Evolutionary conservation across 2,329 filamentous ascomycete species (phyloP), one percentile per base, ranked within the genome.

Genomic region (Myriosclerotinia scirpicola): DNA sequence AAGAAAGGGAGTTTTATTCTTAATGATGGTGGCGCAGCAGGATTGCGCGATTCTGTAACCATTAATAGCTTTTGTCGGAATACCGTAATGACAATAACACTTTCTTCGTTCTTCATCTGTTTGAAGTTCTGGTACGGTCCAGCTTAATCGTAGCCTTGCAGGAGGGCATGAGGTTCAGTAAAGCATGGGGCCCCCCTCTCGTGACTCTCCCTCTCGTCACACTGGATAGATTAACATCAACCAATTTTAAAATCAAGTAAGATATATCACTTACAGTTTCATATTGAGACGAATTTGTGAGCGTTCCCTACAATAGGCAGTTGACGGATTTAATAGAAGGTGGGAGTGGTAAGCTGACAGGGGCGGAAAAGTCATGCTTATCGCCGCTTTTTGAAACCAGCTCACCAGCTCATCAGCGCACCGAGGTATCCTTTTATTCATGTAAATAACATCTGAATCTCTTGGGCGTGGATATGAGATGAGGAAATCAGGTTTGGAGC

Each of bases 1-100:
- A 20, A 60, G 30, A 38, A 53, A 44, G 42, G 36, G 54, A 50
- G 63, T 65, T 53, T 53, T 42, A 53, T 20, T 42, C 48, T 59
- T 60, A 44, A 38, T 52, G 20, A 60, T 53, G 54, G 54, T 53
- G 64, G 64, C 54, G 36, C 44, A 60, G 64, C 26, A 60, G 46
- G 44, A 65, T 50, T 52, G 7, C 42, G 9, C 38, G 12, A 64
- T 64, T 44, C 5, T 26, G 26, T 42, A 11, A 40, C 38, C 50
- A 55, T 46, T 20, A 46, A 54, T 64, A 64, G 61, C 15, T 40
- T 52, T 12, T 40, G 6, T n/a, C 30, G 59, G 59, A 62, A n/a
- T 40, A 46, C 34, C 26, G 22, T 26, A 7, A 53, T 62, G 30
- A 36, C 5, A 36, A 15, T 5, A 59, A 36, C 11, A 36, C 11